These are phyloP conservation scores for Linnemannia exigua DNA, from an alignment of 192 early-diverging fungal species.

Conservation along the genomic window DNA sequence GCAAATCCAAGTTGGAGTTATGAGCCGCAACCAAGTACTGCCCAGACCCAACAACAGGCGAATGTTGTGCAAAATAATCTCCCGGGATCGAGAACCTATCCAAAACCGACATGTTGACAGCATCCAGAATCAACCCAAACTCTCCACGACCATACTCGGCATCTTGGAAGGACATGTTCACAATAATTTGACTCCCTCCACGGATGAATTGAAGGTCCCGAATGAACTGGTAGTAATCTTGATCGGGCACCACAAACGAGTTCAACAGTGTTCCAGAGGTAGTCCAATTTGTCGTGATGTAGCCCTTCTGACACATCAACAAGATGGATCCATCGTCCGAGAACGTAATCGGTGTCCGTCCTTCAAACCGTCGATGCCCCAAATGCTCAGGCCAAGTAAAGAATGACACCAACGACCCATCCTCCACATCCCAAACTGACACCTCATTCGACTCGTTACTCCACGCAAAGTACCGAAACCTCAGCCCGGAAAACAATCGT, in stretches of 20 bases:
- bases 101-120: background rate
- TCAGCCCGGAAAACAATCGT: background rate
- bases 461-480: background rate
- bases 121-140: background rate
- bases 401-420: background rate
- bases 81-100: background rate
- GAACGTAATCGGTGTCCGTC: background rate
- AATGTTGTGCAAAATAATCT: background rate
- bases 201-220: background rate
- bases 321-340: conserved; percentile 1
- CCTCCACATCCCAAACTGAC: conserved; percentile 10
- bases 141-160: conserved; percentile 1
- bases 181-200: background rate
- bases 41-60: background rate
- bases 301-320: background rate
- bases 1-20: background rate
- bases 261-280: background rate
- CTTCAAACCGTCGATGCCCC: background rate
- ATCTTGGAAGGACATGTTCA: conserved; percentile 5
- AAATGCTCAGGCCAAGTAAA: background rate
- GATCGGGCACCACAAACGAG: background rate
- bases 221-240: background rate
- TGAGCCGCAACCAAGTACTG: background rate
- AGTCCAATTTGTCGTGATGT: conserved; percentile 4
- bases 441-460: conserved; percentile 2